A percentile compares a stretch with the other conserved stretches of the same genome.
Conservation (phyloP, 2,329 filamentous ascomycete genomes). For the Pseudopyricularia cyperi region DNA sequence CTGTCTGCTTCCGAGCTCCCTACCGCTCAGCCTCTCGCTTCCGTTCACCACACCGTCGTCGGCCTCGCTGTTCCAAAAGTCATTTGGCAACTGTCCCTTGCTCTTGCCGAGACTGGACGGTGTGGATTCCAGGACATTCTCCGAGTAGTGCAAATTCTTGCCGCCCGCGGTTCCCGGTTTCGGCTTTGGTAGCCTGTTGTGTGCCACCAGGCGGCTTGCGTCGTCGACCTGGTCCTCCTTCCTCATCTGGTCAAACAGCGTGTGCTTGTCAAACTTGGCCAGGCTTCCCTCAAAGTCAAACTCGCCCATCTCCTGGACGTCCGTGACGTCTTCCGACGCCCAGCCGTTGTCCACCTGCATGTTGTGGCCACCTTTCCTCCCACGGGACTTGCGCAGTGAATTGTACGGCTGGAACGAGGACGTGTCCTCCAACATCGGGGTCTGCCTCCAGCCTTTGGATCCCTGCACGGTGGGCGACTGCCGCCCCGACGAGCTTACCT, state of each 20-base stretch:
- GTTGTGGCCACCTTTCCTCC: slow-evolving; percentile 22
- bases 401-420: slow-evolving; percentile 50
- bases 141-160: slow-evolving; percentile 83
- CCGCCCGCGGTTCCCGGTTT: slow-evolving; percentile 63
- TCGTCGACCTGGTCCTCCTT: slow-evolving; percentile 84
- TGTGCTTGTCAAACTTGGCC: slow-evolving; percentile 88
- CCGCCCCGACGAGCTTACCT: slow-evolving; percentile 14
- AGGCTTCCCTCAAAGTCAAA: slow-evolving; percentile 87
- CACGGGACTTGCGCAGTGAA: slow-evolving; percentile 43
- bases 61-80: slow-evolving; percentile 65
- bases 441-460: slow-evolving; percentile 43
- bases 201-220: slow-evolving; percentile 76
- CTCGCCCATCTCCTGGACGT: slow-evolving; percentile 84
- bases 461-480: slow-evolving; percentile 19
- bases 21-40: slow-evolving; percentile 32
- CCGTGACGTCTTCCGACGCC: slow-evolving; percentile 92
- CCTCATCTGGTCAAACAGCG: slow-evolving; percentile 82
- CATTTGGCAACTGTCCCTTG: slow-evolving; percentile 23
- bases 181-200: slow-evolving; percentile 55
- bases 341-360: slow-evolving; percentile 56
- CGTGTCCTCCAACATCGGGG: slow-evolving; percentile 46
- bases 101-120: slow-evolving; percentile 14
- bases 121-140: slow-evolving; percentile 71
- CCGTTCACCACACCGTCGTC: slow-evolving; percentile 40
- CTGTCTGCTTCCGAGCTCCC: slow-evolving; percentile 37